Conservation (phyloP, 73 alveolate species). For the Durusdinium trenchii region DNA sequence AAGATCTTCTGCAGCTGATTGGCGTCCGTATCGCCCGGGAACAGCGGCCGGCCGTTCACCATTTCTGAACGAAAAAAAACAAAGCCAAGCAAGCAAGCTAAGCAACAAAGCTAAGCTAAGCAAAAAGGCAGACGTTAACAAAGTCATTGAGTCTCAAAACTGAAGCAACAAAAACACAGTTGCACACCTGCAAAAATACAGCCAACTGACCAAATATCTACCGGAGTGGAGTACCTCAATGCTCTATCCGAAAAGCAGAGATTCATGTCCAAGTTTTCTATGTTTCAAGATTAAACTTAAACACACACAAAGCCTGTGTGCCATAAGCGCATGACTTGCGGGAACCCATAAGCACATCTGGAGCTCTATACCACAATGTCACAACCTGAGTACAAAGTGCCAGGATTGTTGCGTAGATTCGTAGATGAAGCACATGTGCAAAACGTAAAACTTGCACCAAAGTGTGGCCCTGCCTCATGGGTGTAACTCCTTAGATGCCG, state of each 20-base stretch:
- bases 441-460: neutral
- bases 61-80: too few relatives aligned
- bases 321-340: too few relatives aligned
- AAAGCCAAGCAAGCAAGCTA: neutral
- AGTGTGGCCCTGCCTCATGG: neutral
- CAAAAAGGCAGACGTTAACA: neutral
- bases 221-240: slow-evolving; percentile 98
- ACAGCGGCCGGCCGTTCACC: slow-evolving; percentile 98
- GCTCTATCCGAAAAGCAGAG: too few relatives aligned
- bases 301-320: neutral
- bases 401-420: neutral
- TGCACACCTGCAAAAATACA: slow-evolving; percentile 97
- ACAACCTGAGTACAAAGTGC: slow-evolving; percentile 98
- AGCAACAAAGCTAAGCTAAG: neutral
- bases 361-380: slow-evolving; percentile 98
- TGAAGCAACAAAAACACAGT: too few relatives aligned
- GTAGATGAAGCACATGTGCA: neutral
- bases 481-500: neutral
- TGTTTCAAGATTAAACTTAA: neutral
- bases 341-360: slow-evolving; percentile 98
- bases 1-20: slow-evolving; percentile 98
- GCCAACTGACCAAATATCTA: slow-evolving; percentile 99
- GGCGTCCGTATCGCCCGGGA: slow-evolving; percentile 98
- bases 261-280: neutral
- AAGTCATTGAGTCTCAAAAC: too few relatives aligned